Evolutionary conservation across 2,329 filamentous ascomycete genomes (phyloP), one percentile per base, ranked within the genome.

Genomic region (Sordariomycetes sp.): DNA sequence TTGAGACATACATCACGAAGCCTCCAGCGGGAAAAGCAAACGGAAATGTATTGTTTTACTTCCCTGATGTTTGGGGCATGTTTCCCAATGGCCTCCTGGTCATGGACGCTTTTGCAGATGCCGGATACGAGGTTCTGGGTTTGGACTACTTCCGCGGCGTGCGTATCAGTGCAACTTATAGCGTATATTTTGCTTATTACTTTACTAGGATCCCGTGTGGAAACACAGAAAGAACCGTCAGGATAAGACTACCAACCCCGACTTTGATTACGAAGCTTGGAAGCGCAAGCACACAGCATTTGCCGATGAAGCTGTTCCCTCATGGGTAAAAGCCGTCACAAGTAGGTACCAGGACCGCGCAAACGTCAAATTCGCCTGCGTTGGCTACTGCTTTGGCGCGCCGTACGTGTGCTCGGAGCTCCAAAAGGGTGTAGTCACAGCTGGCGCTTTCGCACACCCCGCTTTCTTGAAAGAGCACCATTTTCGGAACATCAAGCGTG

Each of bases 381-480:
- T 63, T 2, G 63, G 64, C 5, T 60, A 57, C 40, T 60, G 55
- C 41, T 60, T 62, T 32, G 59, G 58, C 3, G 59, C 58, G 1
- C 65, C 65, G 6, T 70, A 64, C 39, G 65, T 67, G 3, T 61
- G 58, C 35, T 37, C 61, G 26, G 46, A 61, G 39, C 47, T 70
- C 3, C 57, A 62, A 1, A 43, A 41, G 6, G 51, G 54, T 11
- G 46, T 40, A 0, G 56, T 61, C 6, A 46, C 49, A 2, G 67
- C 53, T 1, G 68, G 68, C 2, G 68, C 66, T 1, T 66, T 72
- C 45, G 68, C 64, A 1, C 67, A 72, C 40, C 68, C 68, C 2
- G 60, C 67, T 1, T 63, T 65, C 38, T 42, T 72, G 29, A 67
- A 64, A 30, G 64, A 70, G 33, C 47, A 54, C 18, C 61, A 70